These are phyloP conservation scores for Cryptococcus sp. DNA, from an alignment of 1,284 basidiomycete species.

Conservation along the genomic window DNA sequence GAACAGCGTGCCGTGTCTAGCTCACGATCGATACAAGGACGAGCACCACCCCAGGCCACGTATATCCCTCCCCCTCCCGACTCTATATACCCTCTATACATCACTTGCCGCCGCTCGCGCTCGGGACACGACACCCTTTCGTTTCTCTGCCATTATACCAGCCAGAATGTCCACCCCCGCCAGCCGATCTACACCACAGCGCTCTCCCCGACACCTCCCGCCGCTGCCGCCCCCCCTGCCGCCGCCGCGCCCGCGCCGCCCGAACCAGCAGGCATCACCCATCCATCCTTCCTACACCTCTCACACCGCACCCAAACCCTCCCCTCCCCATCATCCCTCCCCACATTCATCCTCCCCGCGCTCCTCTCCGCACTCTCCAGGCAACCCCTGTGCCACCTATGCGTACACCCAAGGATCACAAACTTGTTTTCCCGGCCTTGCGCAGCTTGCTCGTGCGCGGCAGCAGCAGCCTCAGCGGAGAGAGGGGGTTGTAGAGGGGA, in stretches of 20 bases:
- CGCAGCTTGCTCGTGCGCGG: not conserved
- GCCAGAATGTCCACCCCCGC: too few species aligned
- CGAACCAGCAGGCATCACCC: conserved; percentile 13
- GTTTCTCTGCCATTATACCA: too few species aligned
- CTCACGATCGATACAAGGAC: too few species aligned
- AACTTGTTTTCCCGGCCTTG: conserved; percentile 10
- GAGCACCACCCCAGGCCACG: not conserved
- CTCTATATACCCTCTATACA: conserved; percentile 6
- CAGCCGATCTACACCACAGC: too few species aligned
- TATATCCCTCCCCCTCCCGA: not conserved
- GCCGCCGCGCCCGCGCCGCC: not conserved
- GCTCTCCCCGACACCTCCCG: not conserved
- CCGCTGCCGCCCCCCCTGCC: not conserved
- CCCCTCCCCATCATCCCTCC: conserved; percentile 19
- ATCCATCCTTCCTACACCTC: conserved; percentile 42
- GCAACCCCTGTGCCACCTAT: conserved; percentile 41
- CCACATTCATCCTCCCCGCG: conserved; percentile 18
- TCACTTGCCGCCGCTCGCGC: not conserved
- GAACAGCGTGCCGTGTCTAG: not conserved
- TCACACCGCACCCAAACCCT: conserved; percentile 38
- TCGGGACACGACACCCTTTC: too few species aligned
- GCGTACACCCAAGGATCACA: conserved; percentile 31
- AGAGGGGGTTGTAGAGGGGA: conserved; percentile 24
- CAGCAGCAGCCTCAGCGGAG: not conserved
- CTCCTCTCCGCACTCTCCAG: conserved; percentile 32